These are phyloP conservation scores for Adiantum capillusveneris DNA, from an alignment of 75 land plant species.

Conservation along the genomic window DNA sequence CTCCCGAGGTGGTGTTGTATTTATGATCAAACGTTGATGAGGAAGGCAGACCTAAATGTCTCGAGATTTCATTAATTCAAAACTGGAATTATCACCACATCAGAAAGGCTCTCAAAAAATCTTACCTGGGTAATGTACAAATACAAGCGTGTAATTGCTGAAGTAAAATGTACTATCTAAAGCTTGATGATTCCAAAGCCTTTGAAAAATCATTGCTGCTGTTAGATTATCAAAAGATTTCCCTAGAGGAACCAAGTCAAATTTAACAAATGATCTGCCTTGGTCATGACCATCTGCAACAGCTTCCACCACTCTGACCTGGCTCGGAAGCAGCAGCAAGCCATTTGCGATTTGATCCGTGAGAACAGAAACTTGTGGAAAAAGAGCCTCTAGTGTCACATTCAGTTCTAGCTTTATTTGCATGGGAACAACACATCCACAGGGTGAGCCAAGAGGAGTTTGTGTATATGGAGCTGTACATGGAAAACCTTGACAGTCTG, in stretches of 20 bases:
- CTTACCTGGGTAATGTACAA: constrained; percentile 79
- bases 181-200: constrained; percentile 61
- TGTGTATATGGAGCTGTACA: constrained; percentile 68
- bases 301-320: constrained; percentile 77
- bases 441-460: constrained; percentile 71
- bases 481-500: constrained; percentile 44
- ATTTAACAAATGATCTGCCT: constrained; percentile 51
- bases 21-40: background rate
- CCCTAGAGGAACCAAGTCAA: constrained; percentile 75
- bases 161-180: constrained; percentile 54
- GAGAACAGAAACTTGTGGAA: constrained; percentile 61
- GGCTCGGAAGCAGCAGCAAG: constrained; percentile 66
- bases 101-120: too few species aligned
- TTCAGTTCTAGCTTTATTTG: constrained; percentile 57
- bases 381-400: constrained; percentile 49
- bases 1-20: background rate
- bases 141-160: constrained; percentile 58
- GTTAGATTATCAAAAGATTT: constrained; percentile 79
- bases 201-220: constrained; percentile 51
- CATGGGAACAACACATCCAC: constrained; percentile 88
- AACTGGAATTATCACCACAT: too few species aligned
- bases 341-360: constrained; percentile 72
- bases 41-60: too few species aligned
- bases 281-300: constrained; percentile 45
- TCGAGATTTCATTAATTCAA: too few species aligned